Evolutionary conservation across 371 early-diverging fungal genomes (phyloP).

Genomic region (Haplosporangium sp.): DNA sequence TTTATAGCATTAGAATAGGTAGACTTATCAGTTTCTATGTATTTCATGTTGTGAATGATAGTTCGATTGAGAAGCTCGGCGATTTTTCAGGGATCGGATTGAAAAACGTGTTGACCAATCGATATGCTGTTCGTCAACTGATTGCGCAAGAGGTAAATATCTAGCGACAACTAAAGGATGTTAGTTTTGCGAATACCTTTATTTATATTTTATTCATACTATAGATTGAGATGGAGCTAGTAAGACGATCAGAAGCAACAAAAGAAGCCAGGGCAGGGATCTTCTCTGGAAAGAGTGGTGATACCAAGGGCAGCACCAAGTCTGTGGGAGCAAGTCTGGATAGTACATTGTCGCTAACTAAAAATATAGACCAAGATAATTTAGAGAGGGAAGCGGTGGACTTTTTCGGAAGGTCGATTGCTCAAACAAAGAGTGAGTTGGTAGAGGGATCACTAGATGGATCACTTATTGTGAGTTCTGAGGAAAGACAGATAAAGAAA

Average conservation of each 20-base stretch:
- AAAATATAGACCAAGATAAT: constrained; percentile 8
- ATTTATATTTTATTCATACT: background rate
- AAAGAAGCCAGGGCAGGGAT: constrained; percentile 30
- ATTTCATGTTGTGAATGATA: constrained; percentile 22
- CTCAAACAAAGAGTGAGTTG: constrained; percentile 23
- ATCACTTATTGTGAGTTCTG: constrained; percentile 1
- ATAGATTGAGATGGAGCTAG: constrained; percentile 72
- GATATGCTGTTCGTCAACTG: constrained; percentile 83
- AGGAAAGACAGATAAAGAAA: constrained; percentile 1
- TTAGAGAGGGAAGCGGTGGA: constrained; percentile 61
- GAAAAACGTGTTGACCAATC: constrained; percentile 65
- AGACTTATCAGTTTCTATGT: background rate
- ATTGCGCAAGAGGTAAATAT: constrained; percentile 78
- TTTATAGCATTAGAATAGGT: background rate
- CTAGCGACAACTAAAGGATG: too few species aligned
- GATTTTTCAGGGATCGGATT: constrained; percentile 56
- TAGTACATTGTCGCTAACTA: constrained; percentile 1
- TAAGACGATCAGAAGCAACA: constrained; percentile 64
- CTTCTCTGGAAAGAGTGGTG: constrained; percentile 9
- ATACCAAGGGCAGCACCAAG: background rate
- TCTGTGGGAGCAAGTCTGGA: constrained; percentile 17
- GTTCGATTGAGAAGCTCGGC: constrained; percentile 70
- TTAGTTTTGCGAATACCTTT: background rate
- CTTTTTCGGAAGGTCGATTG: constrained; percentile 76
- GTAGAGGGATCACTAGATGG: constrained; percentile 13